These are phyloP conservation scores for Leptomonas pyrrhocoris DNA, from an alignment of 208 protist genomes.

Conservation along the genomic window DNA sequence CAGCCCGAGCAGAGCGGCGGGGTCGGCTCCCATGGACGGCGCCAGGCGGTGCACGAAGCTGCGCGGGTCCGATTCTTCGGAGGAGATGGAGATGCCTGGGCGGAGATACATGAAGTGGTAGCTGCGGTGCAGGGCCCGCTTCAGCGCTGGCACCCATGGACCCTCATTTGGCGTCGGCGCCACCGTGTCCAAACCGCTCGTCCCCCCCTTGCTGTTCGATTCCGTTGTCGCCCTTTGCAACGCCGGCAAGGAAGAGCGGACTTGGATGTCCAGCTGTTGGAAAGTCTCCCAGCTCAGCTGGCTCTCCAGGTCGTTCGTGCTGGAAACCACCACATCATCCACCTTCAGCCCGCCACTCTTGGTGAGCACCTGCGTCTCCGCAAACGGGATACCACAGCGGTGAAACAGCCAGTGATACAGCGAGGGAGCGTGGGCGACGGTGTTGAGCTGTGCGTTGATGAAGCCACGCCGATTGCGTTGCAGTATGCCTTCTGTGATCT, in stretches of 20 bases:
- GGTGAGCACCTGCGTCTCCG: slow-evolving; percentile 59
- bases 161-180: neutral
- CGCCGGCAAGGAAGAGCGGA: slow-evolving; percentile 42
- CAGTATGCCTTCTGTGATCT: slow-evolving; percentile 63
- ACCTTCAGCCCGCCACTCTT: slow-evolving; percentile 55
- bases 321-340: slow-evolving; percentile 56
- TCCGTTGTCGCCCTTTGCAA: slow-evolving; percentile 10
- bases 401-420: slow-evolving; percentile 91
- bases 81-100: slow-evolving; percentile 72
- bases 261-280: slow-evolving; percentile 73
- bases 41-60: slow-evolving; percentile 86
- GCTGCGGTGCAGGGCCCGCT: slow-evolving; percentile 80
- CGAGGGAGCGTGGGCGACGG: slow-evolving; percentile 81
- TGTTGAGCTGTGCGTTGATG: slow-evolving; percentile 82
- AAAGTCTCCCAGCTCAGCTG: slow-evolving; percentile 83
- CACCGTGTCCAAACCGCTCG: neutral
- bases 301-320: slow-evolving; percentile 52
- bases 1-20: slow-evolving; percentile 50
- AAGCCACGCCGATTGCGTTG: slow-evolving; percentile 78
- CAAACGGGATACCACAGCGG: slow-evolving; percentile 85
- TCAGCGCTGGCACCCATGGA: slow-evolving; percentile 78
- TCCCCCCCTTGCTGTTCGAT: neutral
- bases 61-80: slow-evolving; percentile 71
- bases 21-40: slow-evolving; percentile 42
- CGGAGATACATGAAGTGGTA: slow-evolving; percentile 74